Percentiles rank a stretch among this genome's conserved stretches.
These are phyloP conservation scores for Globisporangium acanthophoron DNA, from an alignment of 352 stramenopile species.

Conservation along the genomic window DNA sequence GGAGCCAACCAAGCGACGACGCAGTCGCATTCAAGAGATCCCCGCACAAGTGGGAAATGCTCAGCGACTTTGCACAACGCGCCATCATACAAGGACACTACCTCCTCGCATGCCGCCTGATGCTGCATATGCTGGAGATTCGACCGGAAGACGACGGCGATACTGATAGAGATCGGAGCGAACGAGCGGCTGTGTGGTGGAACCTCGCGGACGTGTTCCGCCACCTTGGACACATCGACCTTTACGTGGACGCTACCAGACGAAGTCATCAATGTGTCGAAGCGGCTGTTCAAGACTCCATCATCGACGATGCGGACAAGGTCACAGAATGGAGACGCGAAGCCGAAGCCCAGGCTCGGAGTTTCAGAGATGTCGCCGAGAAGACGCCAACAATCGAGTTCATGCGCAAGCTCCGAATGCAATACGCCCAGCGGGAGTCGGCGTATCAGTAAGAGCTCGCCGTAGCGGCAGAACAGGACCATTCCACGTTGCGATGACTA, in stretches of 20 bases:
- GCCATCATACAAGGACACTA: constrained; percentile 44
- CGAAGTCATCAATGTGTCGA: constrained; percentile 18
- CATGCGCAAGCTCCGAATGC: constrained; percentile 20
- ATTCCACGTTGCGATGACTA: too few species aligned
- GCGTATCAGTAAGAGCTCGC: too few species aligned
- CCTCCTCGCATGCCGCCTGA: constrained; percentile 33
- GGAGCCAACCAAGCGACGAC: neutral
- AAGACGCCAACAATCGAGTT: constrained; percentile 16
- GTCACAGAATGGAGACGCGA: constrained; percentile 12
- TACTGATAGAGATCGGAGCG: constrained; percentile 4
- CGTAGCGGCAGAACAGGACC: too few species aligned
- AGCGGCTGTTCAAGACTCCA: neutral
- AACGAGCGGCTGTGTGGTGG: constrained; percentile 35
- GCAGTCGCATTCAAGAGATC: neutral
- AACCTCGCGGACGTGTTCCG: constrained; percentile 55
- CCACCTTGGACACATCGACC: constrained; percentile 45
- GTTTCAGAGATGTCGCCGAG: constrained; percentile 11
- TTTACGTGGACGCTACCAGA: constrained; percentile 36
- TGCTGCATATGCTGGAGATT: constrained; percentile 43
- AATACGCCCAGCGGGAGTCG: constrained; percentile 3
- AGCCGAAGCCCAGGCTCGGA: constrained; percentile 10
- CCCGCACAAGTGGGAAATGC: constrained; percentile 37
- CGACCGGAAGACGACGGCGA: constrained; percentile 1
- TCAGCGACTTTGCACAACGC: constrained; percentile 45
- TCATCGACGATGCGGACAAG: neutral